phyloP scores from a whole-genome alignment of 2,329 filamentous ascomycete species.

The Stemphylium vesicarium region DNA sequence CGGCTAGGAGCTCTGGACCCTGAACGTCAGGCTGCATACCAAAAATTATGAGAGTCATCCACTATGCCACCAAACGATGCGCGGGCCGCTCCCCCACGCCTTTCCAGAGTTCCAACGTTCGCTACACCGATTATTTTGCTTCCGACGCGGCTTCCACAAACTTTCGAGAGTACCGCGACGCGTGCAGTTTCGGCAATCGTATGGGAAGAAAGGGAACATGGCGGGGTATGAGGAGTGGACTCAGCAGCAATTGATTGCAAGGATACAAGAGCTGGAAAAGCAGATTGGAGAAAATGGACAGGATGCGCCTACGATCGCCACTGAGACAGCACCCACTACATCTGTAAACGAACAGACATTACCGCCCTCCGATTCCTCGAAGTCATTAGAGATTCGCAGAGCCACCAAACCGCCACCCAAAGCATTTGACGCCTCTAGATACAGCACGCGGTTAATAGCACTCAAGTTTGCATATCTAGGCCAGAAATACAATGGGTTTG shows the following conservation, averaged over 20 bases:
- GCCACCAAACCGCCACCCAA: slow-evolving; percentile 50
- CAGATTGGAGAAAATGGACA: slow-evolving; percentile 11
- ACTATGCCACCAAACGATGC: slow-evolving; percentile 33
- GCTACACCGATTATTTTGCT: slow-evolving; percentile 38
- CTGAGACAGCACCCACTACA: slow-evolving; percentile 5
- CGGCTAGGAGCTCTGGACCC: slow-evolving; percentile 24
- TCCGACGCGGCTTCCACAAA: slow-evolving; percentile 39
- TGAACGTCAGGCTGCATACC: slow-evolving; percentile 33
- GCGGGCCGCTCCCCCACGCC: slow-evolving; percentile 30
- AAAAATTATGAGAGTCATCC: slow-evolving; percentile 34
- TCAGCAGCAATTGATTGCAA: slow-evolving; percentile 43
- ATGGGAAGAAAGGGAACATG: slow-evolving; percentile 26
- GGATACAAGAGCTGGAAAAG: slow-evolving; percentile 42
- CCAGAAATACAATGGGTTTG: slow-evolving; percentile 89
- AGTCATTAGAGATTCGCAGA: slow-evolving; percentile 31
- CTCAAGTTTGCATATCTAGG: slow-evolving; percentile 95
- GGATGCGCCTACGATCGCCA: neutral
- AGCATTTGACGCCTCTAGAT: slow-evolving; percentile 78
- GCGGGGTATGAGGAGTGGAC: slow-evolving; percentile 42
- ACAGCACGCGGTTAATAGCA: slow-evolving; percentile 83
- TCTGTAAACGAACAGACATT: neutral
- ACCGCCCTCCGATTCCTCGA: neutral
- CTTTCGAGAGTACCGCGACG: slow-evolving; percentile 41
- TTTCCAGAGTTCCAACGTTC: slow-evolving; percentile 37
- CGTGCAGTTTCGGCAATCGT: slow-evolving; percentile 20